phyloP scores from a whole-genome alignment of 1,139 yeast genomes.

The Nadsonia commutata region DNA sequence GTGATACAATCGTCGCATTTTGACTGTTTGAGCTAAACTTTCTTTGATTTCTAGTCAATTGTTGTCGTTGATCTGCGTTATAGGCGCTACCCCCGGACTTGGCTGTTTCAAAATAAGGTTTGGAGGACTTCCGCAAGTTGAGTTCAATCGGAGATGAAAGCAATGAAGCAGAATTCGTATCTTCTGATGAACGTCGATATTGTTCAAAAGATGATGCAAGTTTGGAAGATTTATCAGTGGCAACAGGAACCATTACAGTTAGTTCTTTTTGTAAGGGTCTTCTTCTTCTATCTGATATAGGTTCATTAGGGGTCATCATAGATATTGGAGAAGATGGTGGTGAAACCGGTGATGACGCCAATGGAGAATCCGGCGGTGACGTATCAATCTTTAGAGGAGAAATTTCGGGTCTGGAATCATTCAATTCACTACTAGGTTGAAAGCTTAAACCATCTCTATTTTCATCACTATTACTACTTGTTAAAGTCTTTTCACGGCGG shows the following conservation, averaged over 20 bases:
- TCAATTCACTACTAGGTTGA: background rate
- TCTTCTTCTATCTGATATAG: background rate
- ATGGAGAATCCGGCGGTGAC: background rate
- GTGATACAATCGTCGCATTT: slow-evolving; percentile 2
- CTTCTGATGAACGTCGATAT: background rate
- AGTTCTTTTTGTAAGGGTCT: background rate
- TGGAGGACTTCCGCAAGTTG: no score
- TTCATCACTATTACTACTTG: background rate
- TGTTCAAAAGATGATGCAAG: background rate
- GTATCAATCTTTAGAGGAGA: background rate
- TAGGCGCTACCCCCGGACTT: background rate
- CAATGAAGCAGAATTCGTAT: no score
- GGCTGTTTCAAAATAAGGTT: background rate
- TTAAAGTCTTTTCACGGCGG: slow-evolving; percentile 8
- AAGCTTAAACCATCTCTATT: background rate
- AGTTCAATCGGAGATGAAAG: no score
- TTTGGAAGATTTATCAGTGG: background rate
- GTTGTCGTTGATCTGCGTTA: no score
- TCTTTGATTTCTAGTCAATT: background rate
- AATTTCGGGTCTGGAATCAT: background rate
- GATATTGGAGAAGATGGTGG: background rate
- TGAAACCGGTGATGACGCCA: background rate
- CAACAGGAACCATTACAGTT: background rate
- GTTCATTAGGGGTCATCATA: background rate
- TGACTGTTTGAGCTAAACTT: background rate